phyloP scores from a whole-genome alignment of 2,329 filamentous ascomycete species.

The Aspergillus aculeatinus region DNA sequence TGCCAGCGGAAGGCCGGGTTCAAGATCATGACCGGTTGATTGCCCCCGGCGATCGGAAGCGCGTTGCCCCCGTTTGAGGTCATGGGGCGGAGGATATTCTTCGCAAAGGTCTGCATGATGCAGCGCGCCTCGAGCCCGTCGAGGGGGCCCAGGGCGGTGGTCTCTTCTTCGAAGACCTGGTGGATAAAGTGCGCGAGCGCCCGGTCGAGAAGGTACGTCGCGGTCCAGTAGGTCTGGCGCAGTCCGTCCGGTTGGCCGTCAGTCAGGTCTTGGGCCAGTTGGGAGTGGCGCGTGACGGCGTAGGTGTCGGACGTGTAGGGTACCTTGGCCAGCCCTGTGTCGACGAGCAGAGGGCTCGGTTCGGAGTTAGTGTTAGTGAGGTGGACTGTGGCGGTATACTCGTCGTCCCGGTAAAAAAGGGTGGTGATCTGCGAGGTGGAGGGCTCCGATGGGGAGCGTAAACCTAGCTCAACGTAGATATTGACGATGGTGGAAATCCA shows the following conservation, averaged over 20 bases:
- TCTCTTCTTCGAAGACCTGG: conserved; percentile 5
- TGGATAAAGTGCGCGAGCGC: conserved; percentile 25
- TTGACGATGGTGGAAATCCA: conserved; percentile 24
- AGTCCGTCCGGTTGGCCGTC: conserved; percentile 26
- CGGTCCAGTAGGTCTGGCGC: conserved; percentile 35
- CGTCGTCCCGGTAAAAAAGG: too few species aligned
- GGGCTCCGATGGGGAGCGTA: conserved; percentile 24
- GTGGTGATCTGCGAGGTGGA: conserved; percentile 26
- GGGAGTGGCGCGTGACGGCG: conserved; percentile 38
- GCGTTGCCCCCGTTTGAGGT: conserved; percentile 19
- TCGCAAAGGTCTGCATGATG: conserved; percentile 36
- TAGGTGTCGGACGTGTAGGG: conserved; percentile 27
- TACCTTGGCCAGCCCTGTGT: conserved; percentile 30
- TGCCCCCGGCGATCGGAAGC: conserved; percentile 2
- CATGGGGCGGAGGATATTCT: conserved; percentile 30
- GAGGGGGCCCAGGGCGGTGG: not conserved
- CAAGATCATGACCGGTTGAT: conserved; percentile 20
- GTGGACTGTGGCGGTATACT: too few species aligned
- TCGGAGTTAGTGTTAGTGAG: too few species aligned
- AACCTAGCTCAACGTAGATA: conserved; percentile 32
- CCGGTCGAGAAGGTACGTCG: conserved; percentile 31
- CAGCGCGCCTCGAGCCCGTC: conserved; percentile 13
- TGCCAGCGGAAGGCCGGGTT: conserved; percentile 34
- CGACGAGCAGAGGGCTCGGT: too few species aligned
- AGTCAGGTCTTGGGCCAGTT: conserved; percentile 22